These are phyloP conservation scores for Choanephora cucurbitarum DNA, from an alignment of 371 early-diverging fungal species.

Conservation along the genomic window DNA sequence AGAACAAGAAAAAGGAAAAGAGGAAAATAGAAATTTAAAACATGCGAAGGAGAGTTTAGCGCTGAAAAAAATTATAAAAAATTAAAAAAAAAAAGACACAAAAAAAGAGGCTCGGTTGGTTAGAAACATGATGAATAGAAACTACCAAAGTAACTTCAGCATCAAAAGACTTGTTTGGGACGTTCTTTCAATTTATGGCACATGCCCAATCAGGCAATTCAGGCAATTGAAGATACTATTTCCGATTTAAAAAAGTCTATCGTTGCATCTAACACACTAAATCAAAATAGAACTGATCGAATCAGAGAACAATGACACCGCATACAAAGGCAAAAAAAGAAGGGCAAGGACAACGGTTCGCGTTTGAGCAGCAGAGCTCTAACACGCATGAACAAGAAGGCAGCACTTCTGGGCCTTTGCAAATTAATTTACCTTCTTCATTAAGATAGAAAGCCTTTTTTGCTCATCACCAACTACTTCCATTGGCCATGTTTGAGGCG, in stretches of 20 bases:
- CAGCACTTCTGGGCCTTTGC: no score
- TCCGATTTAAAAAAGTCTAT: no score
- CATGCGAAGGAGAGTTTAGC: conserved; percentile 24
- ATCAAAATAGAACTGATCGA: no score
- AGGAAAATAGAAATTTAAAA: conserved; percentile 17
- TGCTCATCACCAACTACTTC: background rate
- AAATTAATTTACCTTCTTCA: background rate
- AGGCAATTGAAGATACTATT: background rate
- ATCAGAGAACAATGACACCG: no score
- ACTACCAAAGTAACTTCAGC: conserved; percentile 3
- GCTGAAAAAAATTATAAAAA: conserved; percentile 15
- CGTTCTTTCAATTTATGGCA: conserved; percentile 28
- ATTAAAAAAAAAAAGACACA: conserved; percentile 11
- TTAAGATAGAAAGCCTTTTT: background rate
- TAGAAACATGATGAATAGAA: conserved; percentile 32
- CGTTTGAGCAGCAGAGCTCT: no score
- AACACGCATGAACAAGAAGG: no score
- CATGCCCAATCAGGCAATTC: conserved; percentile 19
- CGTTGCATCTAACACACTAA: no score
- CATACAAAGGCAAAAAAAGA: no score
- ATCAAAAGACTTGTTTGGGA: conserved; percentile 13
- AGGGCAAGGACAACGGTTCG: no score
- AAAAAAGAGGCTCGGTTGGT: conserved; percentile 16
- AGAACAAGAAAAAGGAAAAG: conserved; percentile 3
- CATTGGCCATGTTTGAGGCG: conserved; percentile 21